These are phyloP conservation scores for Aureobasidium pullulans DNA, from an alignment of 2,329 filamentous ascomycete genomes.

Conservation along the genomic window DNA sequence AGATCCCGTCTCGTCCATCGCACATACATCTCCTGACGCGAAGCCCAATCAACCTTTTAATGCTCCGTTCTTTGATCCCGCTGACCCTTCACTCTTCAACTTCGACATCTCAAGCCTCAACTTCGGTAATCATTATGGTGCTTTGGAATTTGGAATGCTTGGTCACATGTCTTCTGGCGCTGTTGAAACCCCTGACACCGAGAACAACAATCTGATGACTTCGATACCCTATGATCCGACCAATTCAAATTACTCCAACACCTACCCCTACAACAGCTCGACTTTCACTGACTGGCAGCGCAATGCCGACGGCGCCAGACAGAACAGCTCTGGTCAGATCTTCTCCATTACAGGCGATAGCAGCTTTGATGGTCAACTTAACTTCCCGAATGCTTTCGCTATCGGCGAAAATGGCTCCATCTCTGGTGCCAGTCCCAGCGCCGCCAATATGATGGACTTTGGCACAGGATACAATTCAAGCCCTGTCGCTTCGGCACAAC, in stretches of 20 bases:
- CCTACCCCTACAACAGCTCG: constrained; percentile 19
- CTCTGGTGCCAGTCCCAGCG: constrained; percentile 51
- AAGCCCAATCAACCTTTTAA: constrained; percentile 40
- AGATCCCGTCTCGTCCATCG: constrained; percentile 41
- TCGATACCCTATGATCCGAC: constrained; percentile 25
- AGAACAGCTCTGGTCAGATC: constrained; percentile 36
- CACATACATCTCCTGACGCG: constrained; percentile 33
- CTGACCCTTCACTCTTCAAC: constrained; percentile 88
- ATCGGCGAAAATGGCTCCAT: constrained; percentile 53
- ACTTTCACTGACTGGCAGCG: constrained; percentile 24
- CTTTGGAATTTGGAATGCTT: constrained; percentile 91
- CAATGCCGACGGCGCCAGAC: constrained; percentile 33
- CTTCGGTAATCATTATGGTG: constrained; percentile 94
- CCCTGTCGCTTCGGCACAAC: constrained; percentile 13
- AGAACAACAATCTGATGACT: constrained; percentile 22
- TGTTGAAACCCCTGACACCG: constrained; percentile 28
- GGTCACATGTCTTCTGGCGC: constrained; percentile 92
- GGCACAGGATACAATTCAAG: constrained; percentile 30
- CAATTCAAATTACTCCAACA: constrained; percentile 19
- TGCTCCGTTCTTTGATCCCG: constrained; percentile 70
- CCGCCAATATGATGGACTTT: constrained; percentile 42
- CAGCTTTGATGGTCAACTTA: constrained; percentile 24
- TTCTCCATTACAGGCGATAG: constrained; percentile 37
- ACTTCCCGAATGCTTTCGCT: constrained; percentile 51
- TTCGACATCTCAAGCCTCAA: constrained; percentile 91